Conservation (phyloP, 2,329 filamentous ascomycete genomes). For the Immersiporthe knoxdaviesiana region DNA sequence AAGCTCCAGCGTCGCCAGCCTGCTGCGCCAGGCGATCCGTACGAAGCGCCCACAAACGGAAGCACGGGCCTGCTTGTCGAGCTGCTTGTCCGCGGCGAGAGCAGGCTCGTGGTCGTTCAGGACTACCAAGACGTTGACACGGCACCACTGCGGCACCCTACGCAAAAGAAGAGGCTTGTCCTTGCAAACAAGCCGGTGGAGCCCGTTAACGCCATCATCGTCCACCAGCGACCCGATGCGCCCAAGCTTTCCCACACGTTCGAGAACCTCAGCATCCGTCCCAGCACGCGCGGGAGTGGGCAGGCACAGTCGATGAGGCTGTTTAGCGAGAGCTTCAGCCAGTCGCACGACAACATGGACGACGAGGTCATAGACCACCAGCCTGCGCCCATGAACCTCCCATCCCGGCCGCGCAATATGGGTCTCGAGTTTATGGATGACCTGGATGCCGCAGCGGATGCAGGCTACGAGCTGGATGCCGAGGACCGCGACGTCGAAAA, state of each 20-base stretch:
- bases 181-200: conserved; percentile 37
- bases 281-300: conserved; percentile 41
- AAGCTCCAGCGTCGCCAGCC: conserved; percentile 33
- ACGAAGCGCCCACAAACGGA: conserved; percentile 34
- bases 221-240: conserved; percentile 51
- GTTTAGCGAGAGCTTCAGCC: conserved; percentile 23
- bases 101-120: conserved; percentile 57
- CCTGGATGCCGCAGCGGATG: conserved; percentile 57
- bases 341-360: conserved; percentile 16
- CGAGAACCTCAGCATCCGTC: conserved; percentile 54
- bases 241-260: conserved; percentile 46
- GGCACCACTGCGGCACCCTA: conserved; percentile 32
- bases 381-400: conserved; percentile 8
- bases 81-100: conserved; percentile 59
- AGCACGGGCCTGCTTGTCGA: conserved; percentile 52
- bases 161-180: conserved; percentile 32
- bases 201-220: conserved; percentile 57
- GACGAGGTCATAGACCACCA: conserved; percentile 17
- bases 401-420: conserved; percentile 33
- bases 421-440: conserved; percentile 55
- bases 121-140: conserved; percentile 50
- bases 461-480: conserved; percentile 51
- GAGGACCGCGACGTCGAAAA: conserved; percentile 57
- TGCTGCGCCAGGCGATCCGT: conserved; percentile 17
- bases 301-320: conserved; percentile 31